A percentile compares a stretch with the other conserved stretches of the same genome.
Evolutionary conservation across 2,329 filamentous ascomycete genomes (phyloP).

Genomic region (Monosporascus ibericus): DNA sequence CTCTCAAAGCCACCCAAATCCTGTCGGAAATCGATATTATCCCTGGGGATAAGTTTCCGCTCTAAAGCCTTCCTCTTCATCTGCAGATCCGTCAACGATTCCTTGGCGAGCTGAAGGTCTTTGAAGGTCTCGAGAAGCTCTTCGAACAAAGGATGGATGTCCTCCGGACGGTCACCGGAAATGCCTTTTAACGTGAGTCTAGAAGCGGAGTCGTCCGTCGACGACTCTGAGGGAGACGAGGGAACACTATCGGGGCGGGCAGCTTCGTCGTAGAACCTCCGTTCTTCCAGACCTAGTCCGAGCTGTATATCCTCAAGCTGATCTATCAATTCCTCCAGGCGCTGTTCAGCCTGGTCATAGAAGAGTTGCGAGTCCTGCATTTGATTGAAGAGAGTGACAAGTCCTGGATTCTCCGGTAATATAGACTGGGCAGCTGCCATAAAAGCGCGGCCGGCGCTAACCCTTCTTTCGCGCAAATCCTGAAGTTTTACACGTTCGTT

Average conservation of each 20-base stretch:
- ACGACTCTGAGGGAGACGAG: not conserved
- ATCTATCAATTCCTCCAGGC: constrained; percentile 21
- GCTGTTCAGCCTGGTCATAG: constrained; percentile 20
- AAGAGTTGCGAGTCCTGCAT: constrained; percentile 15
- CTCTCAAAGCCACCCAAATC: constrained; percentile 24
- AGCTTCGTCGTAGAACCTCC: constrained; percentile 18
- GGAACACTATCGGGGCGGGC: constrained; percentile 8
- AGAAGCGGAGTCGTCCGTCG: not conserved
- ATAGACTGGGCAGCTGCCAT: constrained; percentile 18
- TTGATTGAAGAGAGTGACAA: constrained; percentile 17
- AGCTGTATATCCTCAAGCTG: constrained; percentile 18
- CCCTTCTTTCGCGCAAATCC: constrained; percentile 15
- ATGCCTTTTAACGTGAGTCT: constrained; percentile 19
- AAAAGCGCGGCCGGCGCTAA: constrained; percentile 19
- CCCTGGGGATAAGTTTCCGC: constrained; percentile 12
- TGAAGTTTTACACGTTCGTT: constrained; percentile 13
- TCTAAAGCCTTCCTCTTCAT: constrained; percentile 28
- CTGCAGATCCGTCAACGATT: constrained; percentile 39
- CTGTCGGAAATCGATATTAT: constrained; percentile 16
- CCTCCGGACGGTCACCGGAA: constrained; percentile 27
- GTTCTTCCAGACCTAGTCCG: constrained; percentile 17
- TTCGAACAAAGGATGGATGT: constrained; percentile 41
- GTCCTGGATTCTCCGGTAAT: constrained; percentile 10
- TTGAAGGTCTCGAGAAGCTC: constrained; percentile 36
- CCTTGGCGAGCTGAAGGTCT: constrained; percentile 40